Base-by-base conservation (phyloP, 2,329 filamentous ascomycete species). In the Thelonectria blattea region DNA sequence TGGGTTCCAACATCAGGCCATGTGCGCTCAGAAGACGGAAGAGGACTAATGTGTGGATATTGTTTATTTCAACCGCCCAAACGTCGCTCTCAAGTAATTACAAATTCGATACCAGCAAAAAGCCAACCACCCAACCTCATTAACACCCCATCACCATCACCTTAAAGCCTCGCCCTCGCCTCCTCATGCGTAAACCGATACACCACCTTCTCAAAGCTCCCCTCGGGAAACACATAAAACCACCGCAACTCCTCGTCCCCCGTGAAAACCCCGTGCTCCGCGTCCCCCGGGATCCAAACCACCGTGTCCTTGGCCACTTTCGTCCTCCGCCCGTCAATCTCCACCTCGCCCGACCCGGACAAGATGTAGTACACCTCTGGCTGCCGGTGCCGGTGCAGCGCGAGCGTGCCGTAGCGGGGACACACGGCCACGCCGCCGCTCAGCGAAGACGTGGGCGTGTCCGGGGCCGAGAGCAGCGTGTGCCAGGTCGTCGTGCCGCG, bases 321-420 rank as follows among this genome's bases (percentile, higher is more conserved):
- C 14, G 55, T 48, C 46, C 65, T 47, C 34, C 55, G 39, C 5
- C 68, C 65, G 1, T 64, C 54, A 2, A 70, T 52, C 41, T 72
- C 66, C 1, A 72, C 61, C 37, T 70, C 52, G 0, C 70, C 70
- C 0, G 50, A 50, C 2, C 70, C 70, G 1, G 49, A 56, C 4
- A 72, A 30, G 3, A 71, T 54, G 51, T 67, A 72, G 46, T 72
- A 72, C 2, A 72, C 58, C 39, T 72, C 70, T 15, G 70, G 58
- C 43, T 72, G 70, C 5, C 60, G 61, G 37, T 72, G 70, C 9
- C 62, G 64, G 39, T 72, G 70, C 7, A 71, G 62, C 7, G 68
- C 64, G 5, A 72, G 58, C 0, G 52, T 51, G 2, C 70, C 70
- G 9, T 57, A 53, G 1, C 58, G 32, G 6, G 70, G 64, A 27